phyloP scores from a whole-genome alignment of 2,329 filamentous ascomycete genomes.

The Fusarium denticulatum region DNA sequence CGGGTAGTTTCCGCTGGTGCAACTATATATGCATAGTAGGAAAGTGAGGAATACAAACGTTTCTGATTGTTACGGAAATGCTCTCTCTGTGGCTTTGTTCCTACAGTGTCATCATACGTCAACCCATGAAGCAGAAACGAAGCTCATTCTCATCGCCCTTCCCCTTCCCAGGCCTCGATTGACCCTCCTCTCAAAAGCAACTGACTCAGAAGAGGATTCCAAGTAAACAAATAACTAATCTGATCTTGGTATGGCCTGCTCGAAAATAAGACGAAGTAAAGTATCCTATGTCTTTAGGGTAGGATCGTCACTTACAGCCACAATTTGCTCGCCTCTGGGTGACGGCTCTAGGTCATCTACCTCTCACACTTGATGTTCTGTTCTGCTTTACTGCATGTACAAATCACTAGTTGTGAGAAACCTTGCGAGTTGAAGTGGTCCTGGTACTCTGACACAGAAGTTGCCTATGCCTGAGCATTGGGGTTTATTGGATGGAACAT shows the following conservation, averaged over 20 bases:
- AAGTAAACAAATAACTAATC: neutral
- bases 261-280: neutral
- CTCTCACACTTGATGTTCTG: neutral
- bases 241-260: neutral
- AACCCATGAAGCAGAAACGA: neutral
- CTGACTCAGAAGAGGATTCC: neutral
- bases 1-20: fast-evolving
- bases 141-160: neutral
- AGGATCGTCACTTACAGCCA: neutral
- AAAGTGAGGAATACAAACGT: neutral
- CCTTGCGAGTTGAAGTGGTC: neutral
- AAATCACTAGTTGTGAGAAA: neutral
- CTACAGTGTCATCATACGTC: neutral
- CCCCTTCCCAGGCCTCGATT: neutral
- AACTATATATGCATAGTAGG: neutral
- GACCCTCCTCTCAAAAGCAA: neutral
- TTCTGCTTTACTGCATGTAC: neutral
- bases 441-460: neutral
- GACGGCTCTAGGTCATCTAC: neutral
- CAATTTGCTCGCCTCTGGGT: neutral
- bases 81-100: neutral
- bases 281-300: neutral
- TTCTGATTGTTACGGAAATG: neutral
- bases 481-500: neutral
- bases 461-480: neutral